Evolutionary conservation across 495 filamentous ascomycete species (phyloP), one percentile per base, ranked within the genome.

Genomic region (Aspergillus wentii): DNA sequence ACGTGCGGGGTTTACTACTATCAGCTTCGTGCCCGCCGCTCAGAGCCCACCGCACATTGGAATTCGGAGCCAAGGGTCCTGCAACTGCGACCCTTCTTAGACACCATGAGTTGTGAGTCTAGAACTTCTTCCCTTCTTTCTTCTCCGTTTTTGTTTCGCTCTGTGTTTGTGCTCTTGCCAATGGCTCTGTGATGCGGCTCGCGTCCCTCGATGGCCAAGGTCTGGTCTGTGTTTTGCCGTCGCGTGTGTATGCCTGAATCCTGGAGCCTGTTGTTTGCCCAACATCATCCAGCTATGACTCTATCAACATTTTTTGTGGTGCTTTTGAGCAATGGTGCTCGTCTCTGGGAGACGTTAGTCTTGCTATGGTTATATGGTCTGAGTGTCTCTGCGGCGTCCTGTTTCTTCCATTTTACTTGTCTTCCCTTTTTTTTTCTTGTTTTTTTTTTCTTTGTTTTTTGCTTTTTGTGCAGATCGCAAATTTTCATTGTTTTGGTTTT

Each of bases 101-200:
- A 30, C 57, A 62, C 48, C 43, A 72, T 72, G 68, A 70, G 64
- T 54, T 70, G 68, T 72, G 45, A 67, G 68, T 71, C 35, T 38
- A 3, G 4, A 20, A 27, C 44, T 47, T 13, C 30, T 27, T 29
- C 47, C 23, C 16, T 11, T 31, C 44, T 14, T 26, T 31, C 18
- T 8, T 46, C 27, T 10, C 17, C 6, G 8, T 28, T 38, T 25
- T 15, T 15, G n/a, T 19, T 15, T 25, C 4, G 10, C 32, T 44
- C 17, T 14, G 8, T 27, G 21, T 34, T 14, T 22, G 17, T 39
- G 23, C 7, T 5, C 16, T n/a, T n/a, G n/a, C n/a, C n/a, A n/a
- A n/a, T n/a, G n/a, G n/a, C n/a, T n/a, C 26, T 10, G 21, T 11
- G 9, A 42, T 42, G 32, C 13, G 11, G 8, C 2, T 20, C 8